Base-by-base conservation (phyloP, 148 eudicot species). In the Arctostaphylos glauca region DNA sequence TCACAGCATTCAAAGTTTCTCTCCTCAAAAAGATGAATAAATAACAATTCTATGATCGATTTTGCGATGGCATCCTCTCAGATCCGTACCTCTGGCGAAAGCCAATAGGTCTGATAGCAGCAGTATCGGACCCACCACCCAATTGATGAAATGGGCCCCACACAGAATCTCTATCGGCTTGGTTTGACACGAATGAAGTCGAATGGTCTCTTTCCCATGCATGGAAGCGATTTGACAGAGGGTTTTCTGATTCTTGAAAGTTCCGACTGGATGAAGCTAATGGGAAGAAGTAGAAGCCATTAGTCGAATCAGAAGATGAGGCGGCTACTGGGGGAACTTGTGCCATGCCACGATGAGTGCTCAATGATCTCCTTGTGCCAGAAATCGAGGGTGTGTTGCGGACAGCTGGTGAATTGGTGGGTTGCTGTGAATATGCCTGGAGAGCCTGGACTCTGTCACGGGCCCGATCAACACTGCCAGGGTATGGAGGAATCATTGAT, bases 401-500 rank as follows among this genome's bases (percentile, higher is more conserved):
- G 46, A 86, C 68, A 46, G 90, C 86, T 44, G 89, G 89, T 58
- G 92, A 87, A 47, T 74, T 87, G 86, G 87, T 90, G 3, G 93
- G 91, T 80, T 87, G 97, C 77, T 94, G 98, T 84, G 88, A 94
- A 79, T 96, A 93, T 83, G 96, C 98, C 82, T 96, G 98, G 79
- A 92, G 92, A 78, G 96, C 94, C 76, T 92, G 93, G 25, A 89
- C 89, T 64, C 94, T 94, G 62, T 91, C 94, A 66, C 95, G 98
- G 84, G 95, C 89, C 75, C 98, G 92, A 83, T 95, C 94, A 81
- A 89, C 95, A 80, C 95, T 90, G 67, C 94, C 95, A 55, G 97
- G 97, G 87, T 94, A 89, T 56, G 96, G 93, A 80, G 98, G 95
- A 76, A 90, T 71, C 95, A 90, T 88, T 52, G 96, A 86, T 13